Evolutionary conservation across 495 filamentous ascomycete species (phyloP), one percentile per base, ranked within the genome.

Genomic region (Xylaria acuta): DNA sequence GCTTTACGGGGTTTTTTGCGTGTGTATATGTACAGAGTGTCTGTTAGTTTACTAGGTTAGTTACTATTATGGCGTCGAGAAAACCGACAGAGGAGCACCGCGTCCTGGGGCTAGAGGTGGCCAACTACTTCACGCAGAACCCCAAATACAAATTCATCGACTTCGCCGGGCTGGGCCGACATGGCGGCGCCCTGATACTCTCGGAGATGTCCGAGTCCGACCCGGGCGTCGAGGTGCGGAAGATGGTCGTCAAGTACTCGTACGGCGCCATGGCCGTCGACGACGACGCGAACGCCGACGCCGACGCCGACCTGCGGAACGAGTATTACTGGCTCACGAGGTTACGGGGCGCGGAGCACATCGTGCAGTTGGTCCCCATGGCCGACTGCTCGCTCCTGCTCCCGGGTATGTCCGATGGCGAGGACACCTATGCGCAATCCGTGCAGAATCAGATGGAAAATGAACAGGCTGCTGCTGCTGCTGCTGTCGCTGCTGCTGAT

Each of bases 231-330:
- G 47, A 54, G 49, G 0, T 18, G 27, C 47, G 47, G n/a, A 32
- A 38, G 32, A 8, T 68, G 9, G 49, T 68, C 14, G 18, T 68
- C n/a, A 68, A 68, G 47, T 68, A 68, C 49, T 68, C 65, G 5
- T 68, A 54, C 22, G 65, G 65, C 30, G 30, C 25, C 9, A 1
- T 68, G 0, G 30, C 16, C 3, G 12, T 36, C 22, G 49, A 68
- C 49, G 11, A 68, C 34, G 1, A n/a, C n/a, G n/a, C n/a, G n/a
- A 9, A 58, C 4, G 8, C 22, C 12, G 53, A 56, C 30, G 25
- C 49, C 34, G 65, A 68, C n/a, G 65, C 30, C 0, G 43, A 68
- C 32, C 65, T 68, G 47, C 18, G 51, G 0, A 68, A 68, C 38
- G 65, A 68, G 47, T 68, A 56, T 6, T 30, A 58, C 7, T 56